Base-by-base conservation (phyloP, 75 land plant species). In the Selaginella tamariscina region DNA sequence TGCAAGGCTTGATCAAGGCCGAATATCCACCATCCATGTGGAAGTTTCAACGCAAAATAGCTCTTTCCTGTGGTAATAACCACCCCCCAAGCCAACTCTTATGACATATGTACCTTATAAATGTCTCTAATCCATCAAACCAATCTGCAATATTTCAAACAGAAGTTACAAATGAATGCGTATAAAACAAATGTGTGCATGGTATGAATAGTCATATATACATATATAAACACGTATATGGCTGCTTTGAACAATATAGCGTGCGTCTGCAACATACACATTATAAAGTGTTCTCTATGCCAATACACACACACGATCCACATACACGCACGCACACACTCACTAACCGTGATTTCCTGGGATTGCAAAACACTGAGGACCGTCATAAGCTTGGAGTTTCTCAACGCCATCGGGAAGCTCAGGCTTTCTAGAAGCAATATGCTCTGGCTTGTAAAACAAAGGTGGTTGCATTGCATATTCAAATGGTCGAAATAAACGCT, bases 11-110 rank as follows among this genome's bases (percentile, higher is more conserved):
- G 86, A 79, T 94, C 98, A 65, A 94, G 81, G 55, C 98, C 98
- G 80, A 94, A 94, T 32, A 94, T 71, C 98, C 98, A 94, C 98
- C 98, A 94, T 30, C 91, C 81, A 66, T 83, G 83, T 9, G 98
- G 91, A 2, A 94, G 88, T 31, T 85, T 79, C 75, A 94, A 67
- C n/a, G 91, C 96, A 82, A 89, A 94, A 77, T 94, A 94, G 72
- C 98, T 94, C 78, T 85, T 94, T 82, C 82, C 65, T 94, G 98
- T 65, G 98, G 98, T 70, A 94, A 76, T 79, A 94, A 70, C 98
- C 98, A 94, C 32, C 98, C 98, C 66, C 98, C 98, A 67, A 94
- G 80, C 98, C 98, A 94, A 74, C 88, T 94, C 68, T 91, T 86
- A 55, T 89, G 96, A 56, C 98, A 94, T 74, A 94, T 87, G 67